Evolutionary conservation across 495 filamentous ascomycete genomes (phyloP).

Genomic region (Tuber magnatum): DNA sequence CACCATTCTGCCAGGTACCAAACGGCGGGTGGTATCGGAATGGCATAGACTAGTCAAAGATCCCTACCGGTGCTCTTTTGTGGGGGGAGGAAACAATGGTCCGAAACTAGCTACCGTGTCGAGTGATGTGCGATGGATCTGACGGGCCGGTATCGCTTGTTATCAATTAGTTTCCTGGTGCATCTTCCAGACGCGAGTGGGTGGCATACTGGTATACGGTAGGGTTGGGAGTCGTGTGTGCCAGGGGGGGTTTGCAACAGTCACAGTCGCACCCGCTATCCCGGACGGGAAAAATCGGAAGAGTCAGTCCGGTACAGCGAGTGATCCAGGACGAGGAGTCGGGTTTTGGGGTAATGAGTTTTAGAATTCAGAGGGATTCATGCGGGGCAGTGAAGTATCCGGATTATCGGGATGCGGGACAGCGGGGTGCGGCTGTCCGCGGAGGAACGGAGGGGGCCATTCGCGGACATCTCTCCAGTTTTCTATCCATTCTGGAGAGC

Average conservation of each 20-base stretch:
- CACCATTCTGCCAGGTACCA: not conserved
- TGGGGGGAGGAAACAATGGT: not conserved
- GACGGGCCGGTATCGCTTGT: not conserved
- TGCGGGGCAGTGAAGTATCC: too few relatives aligned
- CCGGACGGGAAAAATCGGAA: too few relatives aligned
- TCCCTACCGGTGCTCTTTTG: not conserved
- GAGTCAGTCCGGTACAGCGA: too few relatives aligned
- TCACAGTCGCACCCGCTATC: not conserved
- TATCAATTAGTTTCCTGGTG: not conserved
- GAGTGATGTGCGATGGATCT: not conserved
- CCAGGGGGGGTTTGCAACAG: not conserved
- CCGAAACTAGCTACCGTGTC: not conserved
- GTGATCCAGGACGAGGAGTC: too few relatives aligned
- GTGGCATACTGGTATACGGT: not conserved
- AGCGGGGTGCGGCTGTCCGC: not conserved
- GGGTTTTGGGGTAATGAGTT: too few relatives aligned
- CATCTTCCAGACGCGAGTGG: not conserved
- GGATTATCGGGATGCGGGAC: too few relatives aligned
- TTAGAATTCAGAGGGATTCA: too few relatives aligned
- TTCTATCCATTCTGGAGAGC: not conserved
- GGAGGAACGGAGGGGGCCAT: not conserved
- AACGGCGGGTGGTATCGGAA: not conserved
- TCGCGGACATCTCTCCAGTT: not conserved
- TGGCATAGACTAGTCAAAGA: not conserved
- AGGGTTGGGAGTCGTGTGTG: not conserved